Evolutionary conservation across 108 stramenopile genomes (phyloP), one percentile per base, ranked within the genome.

Genomic region (Fistulifera pelliculosa): DNA sequence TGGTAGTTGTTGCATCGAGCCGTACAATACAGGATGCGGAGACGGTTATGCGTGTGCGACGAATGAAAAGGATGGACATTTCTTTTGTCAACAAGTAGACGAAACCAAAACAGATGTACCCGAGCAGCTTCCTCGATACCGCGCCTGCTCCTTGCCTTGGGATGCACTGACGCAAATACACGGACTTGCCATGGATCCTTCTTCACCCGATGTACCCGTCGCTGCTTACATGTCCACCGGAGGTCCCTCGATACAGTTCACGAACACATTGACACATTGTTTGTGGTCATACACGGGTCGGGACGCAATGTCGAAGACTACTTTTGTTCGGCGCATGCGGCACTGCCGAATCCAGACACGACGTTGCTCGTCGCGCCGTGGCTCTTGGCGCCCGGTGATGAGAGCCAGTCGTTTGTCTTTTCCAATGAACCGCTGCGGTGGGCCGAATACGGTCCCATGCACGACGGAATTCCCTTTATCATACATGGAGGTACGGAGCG

Each of bases 401-500:
- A 45, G 1, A 15, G 40, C 18, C 8, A 22, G 12, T 41, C 17
- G 14, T 35, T 35, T 35, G 31, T 35, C 3, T 35, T 35, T 35
- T n/a, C 45, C 26, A 38, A 31, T 27, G 2, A 41, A n/a, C 69
- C 51, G 10, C 27, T 87, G 26, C 55, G 66, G 27, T 92, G 90
- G 90, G 62, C 61, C 17, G 82, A 84, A 16, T 21, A 53, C 49
- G 19, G 12, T 2, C 22, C 21, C 2, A 27, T 19, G 5, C 31
- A 35, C 31, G 31, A 35, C 8, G 31, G 8, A 3, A 8, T 35
- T 35, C 31, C 31, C 31, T 35, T 35, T 27, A 24, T 26, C 86
- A 92, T 68, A 70, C 82, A 0, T 92, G 78, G 70, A 70, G 86
- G 31, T 92, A 88, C 41, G 90, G 90, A 12, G 83, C 90, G 21